Percentiles rank a stretch among this genome's conserved stretches.
Conservation (phyloP, 768 basidiomycete genomes). For the Leucocoprinus sp. region DNA sequence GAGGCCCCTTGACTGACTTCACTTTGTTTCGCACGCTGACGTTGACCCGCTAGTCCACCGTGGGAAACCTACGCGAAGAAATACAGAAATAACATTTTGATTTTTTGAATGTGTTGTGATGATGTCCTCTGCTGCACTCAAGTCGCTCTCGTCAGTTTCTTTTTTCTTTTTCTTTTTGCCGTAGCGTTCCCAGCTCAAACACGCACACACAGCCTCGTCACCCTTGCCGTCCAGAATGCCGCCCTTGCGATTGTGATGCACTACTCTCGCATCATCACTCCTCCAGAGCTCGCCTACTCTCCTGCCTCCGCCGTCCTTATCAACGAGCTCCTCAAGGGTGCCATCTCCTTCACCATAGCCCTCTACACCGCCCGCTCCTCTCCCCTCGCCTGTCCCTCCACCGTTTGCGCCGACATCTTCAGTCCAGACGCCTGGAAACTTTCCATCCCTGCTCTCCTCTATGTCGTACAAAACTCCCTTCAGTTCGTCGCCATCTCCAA, state of each 20-base stretch:
- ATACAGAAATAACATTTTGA: slow-evolving; percentile 2
- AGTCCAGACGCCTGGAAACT: slow-evolving; percentile 96
- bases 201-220: slow-evolving; percentile 50
- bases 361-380: slow-evolving; percentile 34
- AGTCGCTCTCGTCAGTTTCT: slow-evolving; percentile 69
- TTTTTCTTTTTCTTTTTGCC: slow-evolving; percentile 1
- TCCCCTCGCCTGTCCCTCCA: slow-evolving; percentile 32
- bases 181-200: neutral
- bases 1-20: too few species aligned
- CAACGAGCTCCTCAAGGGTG: slow-evolving; percentile 90
- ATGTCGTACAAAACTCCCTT: slow-evolving; percentile 92
- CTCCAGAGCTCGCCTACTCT: slow-evolving; percentile 75
- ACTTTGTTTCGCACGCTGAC: too few species aligned
- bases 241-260: slow-evolving; percentile 97
- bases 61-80: too few species aligned
- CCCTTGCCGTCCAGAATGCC: slow-evolving; percentile 91
- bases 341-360: slow-evolving; percentile 89
- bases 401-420: slow-evolving; percentile 68
- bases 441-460: slow-evolving; percentile 91
- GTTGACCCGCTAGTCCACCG: too few species aligned
- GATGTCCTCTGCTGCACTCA: slow-evolving; percentile 41
- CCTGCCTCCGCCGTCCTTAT: slow-evolving; percentile 91
- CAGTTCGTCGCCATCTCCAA: slow-evolving; percentile 97
- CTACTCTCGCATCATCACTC: slow-evolving; percentile 88
- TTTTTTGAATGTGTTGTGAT: neutral